Evolutionary conservation across 768 basidiomycete genomes (phyloP).

Genomic region (Goffeauzyma gilvescens): DNA sequence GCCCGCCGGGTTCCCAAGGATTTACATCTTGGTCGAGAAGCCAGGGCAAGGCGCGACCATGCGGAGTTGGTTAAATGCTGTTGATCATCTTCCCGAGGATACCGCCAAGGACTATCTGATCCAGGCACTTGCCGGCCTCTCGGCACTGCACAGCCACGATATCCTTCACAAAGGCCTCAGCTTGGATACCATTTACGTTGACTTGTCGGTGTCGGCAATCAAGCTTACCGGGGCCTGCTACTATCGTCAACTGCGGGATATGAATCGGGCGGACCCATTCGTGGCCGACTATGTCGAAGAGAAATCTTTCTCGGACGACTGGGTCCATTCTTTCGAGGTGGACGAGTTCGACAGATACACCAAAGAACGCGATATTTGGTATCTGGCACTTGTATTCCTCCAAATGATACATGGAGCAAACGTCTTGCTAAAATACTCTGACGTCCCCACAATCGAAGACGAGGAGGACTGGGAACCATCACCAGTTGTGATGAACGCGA

Average conservation of each 20-base stretch:
- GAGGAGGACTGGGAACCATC: conserved; percentile 15
- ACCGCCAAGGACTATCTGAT: conserved; percentile 16
- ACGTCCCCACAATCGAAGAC: conserved; percentile 1
- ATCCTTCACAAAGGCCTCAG: conserved; percentile 21
- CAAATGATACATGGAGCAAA: conserved; percentile 45
- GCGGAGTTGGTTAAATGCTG: conserved; percentile 15
- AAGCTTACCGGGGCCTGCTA: conserved; percentile 60
- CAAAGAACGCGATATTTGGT: conserved; percentile 60
- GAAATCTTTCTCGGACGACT: conserved; percentile 15
- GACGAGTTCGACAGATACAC: conserved; percentile 64
- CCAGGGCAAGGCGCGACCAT: conserved; percentile 15
- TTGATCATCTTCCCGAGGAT: conserved; percentile 16
- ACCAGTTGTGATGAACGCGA: conserved; percentile 13
- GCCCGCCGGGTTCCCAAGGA: conserved; percentile 24
- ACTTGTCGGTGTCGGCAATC: conserved; percentile 38
- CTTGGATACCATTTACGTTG: conserved; percentile 19
- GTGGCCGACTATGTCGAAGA: conserved; percentile 21
- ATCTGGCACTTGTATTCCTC: conserved; percentile 54
- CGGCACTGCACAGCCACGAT: conserved; percentile 18
- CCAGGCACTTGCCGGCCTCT: conserved; percentile 20
- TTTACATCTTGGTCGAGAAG: conserved; percentile 20
- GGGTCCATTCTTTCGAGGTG: conserved; percentile 34
- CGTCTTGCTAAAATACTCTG: conserved; percentile 6
- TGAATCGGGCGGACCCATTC: conserved; percentile 71
- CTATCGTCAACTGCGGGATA: conserved; percentile 51